Percentiles rank a stretch among this genome's conserved stretches.
Evolutionary conservation across 768 basidiomycete genomes (phyloP).

Genomic region (Podaxis rugospora): DNA sequence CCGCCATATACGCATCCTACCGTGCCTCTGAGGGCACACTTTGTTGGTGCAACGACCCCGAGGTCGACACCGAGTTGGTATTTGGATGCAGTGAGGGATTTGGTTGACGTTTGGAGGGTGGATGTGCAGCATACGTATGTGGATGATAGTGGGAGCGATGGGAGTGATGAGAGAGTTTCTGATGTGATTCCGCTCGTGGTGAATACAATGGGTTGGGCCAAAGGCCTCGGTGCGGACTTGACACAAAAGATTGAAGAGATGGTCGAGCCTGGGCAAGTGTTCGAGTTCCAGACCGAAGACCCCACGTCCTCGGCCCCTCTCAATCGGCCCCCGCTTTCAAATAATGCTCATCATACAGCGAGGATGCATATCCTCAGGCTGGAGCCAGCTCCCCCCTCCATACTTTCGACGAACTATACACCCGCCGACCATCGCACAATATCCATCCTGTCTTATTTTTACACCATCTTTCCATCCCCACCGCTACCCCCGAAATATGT

Average conservation of each 20-base stretch:
- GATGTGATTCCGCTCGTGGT: slow-evolving; percentile 79
- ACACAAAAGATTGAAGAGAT: slow-evolving; percentile 64
- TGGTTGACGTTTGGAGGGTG: slow-evolving; percentile 63
- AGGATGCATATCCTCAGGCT: slow-evolving; percentile 31
- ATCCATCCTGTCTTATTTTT: slow-evolving; percentile 74
- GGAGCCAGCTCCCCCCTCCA: slow-evolving; percentile 38
- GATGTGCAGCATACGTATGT: slow-evolving; percentile 54
- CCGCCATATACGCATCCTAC: slow-evolving; percentile 85
- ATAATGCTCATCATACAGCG: neutral
- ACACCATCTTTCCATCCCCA: slow-evolving; percentile 36
- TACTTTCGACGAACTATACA: slow-evolving; percentile 38
- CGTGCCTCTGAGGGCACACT: slow-evolving; percentile 72
- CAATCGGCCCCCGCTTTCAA: neutral
- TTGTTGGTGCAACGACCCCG: slow-evolving; percentile 76
- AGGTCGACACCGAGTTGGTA: slow-evolving; percentile 75
- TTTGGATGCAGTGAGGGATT: slow-evolving; percentile 58
- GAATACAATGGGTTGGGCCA: slow-evolving; percentile 97
- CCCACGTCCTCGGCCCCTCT: neutral
- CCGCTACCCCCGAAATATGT: slow-evolving; percentile 1
- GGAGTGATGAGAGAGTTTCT: slow-evolving; percentile 35
- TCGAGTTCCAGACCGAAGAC: slow-evolving; percentile 37
- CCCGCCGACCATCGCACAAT: slow-evolving; percentile 71
- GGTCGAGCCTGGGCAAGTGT: slow-evolving; percentile 56
- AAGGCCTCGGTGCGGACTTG: slow-evolving; percentile 87
- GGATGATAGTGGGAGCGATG: slow-evolving; percentile 17